Conservation (phyloP, 108 stramenopile genomes). For the Parmales sp. region DNA sequence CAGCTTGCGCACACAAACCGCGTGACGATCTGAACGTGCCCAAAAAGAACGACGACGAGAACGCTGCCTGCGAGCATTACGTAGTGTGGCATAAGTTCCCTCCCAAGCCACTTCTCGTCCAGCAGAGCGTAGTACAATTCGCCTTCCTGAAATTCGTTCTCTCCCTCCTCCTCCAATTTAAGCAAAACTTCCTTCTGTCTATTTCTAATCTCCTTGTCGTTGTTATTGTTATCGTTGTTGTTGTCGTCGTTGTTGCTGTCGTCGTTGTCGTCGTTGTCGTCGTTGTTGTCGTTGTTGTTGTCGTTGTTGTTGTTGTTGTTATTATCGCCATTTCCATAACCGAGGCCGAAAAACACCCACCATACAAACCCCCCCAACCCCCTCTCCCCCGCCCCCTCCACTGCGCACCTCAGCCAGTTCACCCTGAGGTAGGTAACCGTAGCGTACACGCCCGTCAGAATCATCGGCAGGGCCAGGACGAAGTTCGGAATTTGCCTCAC, state of each 20-base stretch:
- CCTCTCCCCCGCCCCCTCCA: neutral
- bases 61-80: slow-evolving; percentile 50
- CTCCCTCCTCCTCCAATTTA: neutral
- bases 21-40: slow-evolving; percentile 75
- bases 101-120: neutral
- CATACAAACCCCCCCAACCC: no score
- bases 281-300: no score
- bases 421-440: slow-evolving; percentile 43
- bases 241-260: neutral
- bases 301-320: no score
- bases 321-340: neutral
- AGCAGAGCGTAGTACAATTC: slow-evolving; percentile 16
- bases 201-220: neutral
- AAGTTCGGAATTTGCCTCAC: slow-evolving; percentile 72
- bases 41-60: slow-evolving; percentile 48
- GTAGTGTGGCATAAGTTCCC: slow-evolving; percentile 47
- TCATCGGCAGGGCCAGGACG: slow-evolving; percentile 55
- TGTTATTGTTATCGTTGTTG: neutral
- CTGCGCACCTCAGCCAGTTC: slow-evolving; percentile 30
- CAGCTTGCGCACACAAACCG: slow-evolving; percentile 67
- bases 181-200: neutral
- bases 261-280: no score
- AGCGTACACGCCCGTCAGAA: slow-evolving; percentile 33
- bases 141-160: neutral
- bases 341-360: neutral